These are phyloP conservation scores for Penicillium sp. DNA, from an alignment of 2,329 filamentous ascomycete species.

Conservation along the genomic window DNA sequence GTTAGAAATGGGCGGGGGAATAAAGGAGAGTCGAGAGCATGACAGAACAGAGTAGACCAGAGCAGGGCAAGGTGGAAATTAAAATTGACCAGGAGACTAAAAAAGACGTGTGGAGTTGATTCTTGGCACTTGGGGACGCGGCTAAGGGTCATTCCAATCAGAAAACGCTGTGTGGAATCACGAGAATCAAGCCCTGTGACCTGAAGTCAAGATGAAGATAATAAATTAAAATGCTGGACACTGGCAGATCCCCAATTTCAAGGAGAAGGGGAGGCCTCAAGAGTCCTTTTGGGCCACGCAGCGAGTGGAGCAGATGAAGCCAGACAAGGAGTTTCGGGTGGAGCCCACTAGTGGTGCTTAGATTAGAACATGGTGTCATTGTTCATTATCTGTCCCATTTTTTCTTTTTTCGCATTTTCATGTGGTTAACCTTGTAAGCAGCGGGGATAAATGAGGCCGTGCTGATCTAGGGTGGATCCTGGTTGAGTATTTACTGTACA, in stretches of 20 bases:
- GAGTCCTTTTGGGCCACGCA: constrained; percentile 27
- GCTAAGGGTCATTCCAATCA: constrained; percentile 1
- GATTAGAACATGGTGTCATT: constrained; percentile 16
- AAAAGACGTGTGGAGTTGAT: constrained; percentile 18
- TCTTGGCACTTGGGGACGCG: constrained; percentile 28
- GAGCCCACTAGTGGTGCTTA: constrained; percentile 28
- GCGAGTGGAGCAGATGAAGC: constrained; percentile 24
- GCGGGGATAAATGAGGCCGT: too few relatives aligned
- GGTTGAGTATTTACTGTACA: too few relatives aligned
- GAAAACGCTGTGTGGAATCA: too few relatives aligned
- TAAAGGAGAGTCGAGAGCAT: neutral
- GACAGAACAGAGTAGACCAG: constrained; percentile 2
- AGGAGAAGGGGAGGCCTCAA: neutral
- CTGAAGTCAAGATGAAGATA: too few relatives aligned
- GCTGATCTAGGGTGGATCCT: too few relatives aligned
- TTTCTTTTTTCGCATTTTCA: too few relatives aligned
- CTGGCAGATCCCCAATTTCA: neutral
- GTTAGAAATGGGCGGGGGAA: neutral
- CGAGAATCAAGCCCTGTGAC: too few relatives aligned
- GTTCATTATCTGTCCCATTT: neutral
- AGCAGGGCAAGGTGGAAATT: constrained; percentile 18
- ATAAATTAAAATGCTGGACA: too few relatives aligned
- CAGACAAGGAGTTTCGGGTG: constrained; percentile 19
- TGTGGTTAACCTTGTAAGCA: too few relatives aligned
- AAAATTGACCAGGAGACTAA: constrained; percentile 23